These are phyloP conservation scores for Plasmodium chabaudi DNA, from an alignment of 169 alveolate species.

Conservation along the genomic window DNA sequence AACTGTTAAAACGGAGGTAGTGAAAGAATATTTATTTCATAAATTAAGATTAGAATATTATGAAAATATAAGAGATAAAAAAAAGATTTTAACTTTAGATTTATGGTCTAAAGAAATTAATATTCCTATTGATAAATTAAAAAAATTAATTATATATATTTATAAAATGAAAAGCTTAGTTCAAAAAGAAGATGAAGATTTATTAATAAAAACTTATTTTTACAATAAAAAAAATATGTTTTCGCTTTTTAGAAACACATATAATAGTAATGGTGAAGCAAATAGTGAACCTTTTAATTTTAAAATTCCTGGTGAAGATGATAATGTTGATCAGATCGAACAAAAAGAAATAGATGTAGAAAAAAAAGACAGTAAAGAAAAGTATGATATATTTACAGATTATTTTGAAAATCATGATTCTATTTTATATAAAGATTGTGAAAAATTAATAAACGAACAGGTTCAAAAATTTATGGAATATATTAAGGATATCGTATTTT, in stretches of 20 bases:
- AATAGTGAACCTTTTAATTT: constrained; percentile 3
- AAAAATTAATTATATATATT: constrained; percentile 63
- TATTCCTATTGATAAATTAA: constrained; percentile 58
- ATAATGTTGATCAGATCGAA: background rate
- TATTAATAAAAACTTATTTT: constrained; percentile 60
- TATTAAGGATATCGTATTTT: constrained; percentile 63
- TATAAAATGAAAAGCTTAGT: constrained; percentile 67
- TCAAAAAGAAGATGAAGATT: constrained; percentile 74
- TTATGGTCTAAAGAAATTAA: constrained; percentile 75
- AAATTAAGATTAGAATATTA: constrained; percentile 72
- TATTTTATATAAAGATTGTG: constrained; percentile 49
- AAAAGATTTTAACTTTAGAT: constrained; percentile 56
- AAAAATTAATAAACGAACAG: constrained; percentile 47
- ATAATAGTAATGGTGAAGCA: background rate
- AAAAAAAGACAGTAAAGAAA: background rate
- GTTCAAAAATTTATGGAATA: constrained; percentile 65
- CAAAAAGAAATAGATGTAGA: background rate
- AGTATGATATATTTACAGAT: constrained; percentile 34
- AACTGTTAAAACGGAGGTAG: constrained; percentile 40
- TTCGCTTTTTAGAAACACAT: constrained; percentile 32
- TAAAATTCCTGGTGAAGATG: constrained; percentile 13
- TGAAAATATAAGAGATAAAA: constrained; percentile 72
- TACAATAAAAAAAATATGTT: constrained; percentile 72
- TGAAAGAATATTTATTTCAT: constrained; percentile 56
- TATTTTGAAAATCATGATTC: constrained; percentile 23